A percentile compares a stretch with the other conserved stretches of the same genome.
These are phyloP conservation scores for Ascochyta pisi DNA, from an alignment of 2,329 filamentous ascomycete genomes.

Conservation along the genomic window DNA sequence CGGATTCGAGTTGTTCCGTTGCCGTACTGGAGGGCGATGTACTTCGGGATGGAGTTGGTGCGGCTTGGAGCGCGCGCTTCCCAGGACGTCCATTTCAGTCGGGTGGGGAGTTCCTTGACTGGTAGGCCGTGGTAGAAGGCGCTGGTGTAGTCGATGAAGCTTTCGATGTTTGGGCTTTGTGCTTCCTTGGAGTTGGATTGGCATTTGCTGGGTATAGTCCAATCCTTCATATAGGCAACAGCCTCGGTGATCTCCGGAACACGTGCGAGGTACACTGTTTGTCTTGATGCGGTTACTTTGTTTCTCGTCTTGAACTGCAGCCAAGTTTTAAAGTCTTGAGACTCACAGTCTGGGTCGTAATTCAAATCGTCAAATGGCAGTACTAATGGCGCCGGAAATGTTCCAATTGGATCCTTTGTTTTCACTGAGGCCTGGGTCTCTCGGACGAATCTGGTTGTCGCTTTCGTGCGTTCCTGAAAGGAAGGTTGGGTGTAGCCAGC, in stretches of 20 bases:
- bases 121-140: constrained; percentile 64
- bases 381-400: constrained; percentile 66
- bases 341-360: constrained; percentile 58
- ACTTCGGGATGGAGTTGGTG: constrained; percentile 25
- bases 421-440: constrained; percentile 1
- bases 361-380: constrained; percentile 67
- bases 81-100: constrained; percentile 61
- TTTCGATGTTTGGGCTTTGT: constrained; percentile 26
- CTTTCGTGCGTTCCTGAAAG: constrained; percentile 31
- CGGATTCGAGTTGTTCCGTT: constrained; percentile 58
- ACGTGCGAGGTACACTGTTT: constrained; percentile 62
- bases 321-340: constrained; percentile 64
- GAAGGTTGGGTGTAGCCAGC: constrained; percentile 44
- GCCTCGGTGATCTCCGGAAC: constrained; percentile 52
- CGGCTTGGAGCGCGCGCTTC: constrained; percentile 21
- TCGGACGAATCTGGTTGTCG: constrained; percentile 22
- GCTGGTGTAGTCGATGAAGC: constrained; percentile 53
- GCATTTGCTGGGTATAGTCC: constrained; percentile 46
- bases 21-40: constrained; percentile 56
- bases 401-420: constrained; percentile 14
- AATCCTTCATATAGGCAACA: constrained; percentile 52
- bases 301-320: constrained; percentile 54
- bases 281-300: constrained; percentile 53
- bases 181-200: no score
- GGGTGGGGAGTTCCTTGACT: constrained; percentile 54